Conservation (phyloP, 192 early-diverging fungal genomes). For the Chytriomyces sp. region DNA sequence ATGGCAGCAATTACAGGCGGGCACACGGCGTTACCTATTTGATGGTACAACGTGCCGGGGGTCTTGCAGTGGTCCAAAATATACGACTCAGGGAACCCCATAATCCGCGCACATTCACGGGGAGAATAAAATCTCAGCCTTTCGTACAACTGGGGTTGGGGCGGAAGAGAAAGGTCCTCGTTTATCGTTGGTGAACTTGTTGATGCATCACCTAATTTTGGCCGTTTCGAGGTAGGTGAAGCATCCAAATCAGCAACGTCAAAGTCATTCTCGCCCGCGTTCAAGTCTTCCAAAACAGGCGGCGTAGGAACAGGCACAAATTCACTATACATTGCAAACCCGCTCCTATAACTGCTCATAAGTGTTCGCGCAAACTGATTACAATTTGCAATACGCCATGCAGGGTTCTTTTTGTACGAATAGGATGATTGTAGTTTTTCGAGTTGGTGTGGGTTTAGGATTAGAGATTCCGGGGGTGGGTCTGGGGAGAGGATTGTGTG, state of each 20-base stretch:
- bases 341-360: constrained; percentile 24
- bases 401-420: constrained; percentile 15
- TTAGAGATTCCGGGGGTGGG: neutral
- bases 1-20: constrained; percentile 22
- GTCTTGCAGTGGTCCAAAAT: neutral
- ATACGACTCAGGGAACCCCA: constrained; percentile 27
- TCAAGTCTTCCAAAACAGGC: neutral
- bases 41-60: constrained; percentile 21
- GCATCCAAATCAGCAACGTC: neutral
- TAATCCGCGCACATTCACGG: constrained; percentile 27
- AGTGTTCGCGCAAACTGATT: constrained; percentile 2
- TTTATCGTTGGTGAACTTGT: neutral
- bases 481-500: neutral
- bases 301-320: constrained; percentile 9
- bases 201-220: neutral
- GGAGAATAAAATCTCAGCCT: constrained; percentile 18
- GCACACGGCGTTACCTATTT: constrained; percentile 25
- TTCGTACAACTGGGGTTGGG: no score
- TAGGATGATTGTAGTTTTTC: neutral
- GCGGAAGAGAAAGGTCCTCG: no score
- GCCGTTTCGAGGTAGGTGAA: neutral
- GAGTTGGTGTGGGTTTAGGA: constrained; percentile 13
- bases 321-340: constrained; percentile 24
- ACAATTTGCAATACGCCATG: constrained; percentile 10
- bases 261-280: neutral